Conservation (phyloP, 192 early-diverging fungal species). For the Obelidium mucronatum region DNA sequence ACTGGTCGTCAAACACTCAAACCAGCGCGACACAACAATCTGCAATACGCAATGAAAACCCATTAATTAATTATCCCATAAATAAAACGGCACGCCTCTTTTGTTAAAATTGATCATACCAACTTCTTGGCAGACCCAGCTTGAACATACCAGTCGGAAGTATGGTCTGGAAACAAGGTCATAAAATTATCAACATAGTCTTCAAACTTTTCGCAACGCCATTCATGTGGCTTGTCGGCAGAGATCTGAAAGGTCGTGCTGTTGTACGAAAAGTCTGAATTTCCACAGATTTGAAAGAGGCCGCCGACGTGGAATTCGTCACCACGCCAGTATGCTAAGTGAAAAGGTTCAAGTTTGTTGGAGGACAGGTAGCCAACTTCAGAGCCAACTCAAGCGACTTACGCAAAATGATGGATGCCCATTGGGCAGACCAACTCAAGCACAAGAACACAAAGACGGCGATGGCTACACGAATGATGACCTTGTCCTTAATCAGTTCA, state of each 20-base stretch:
- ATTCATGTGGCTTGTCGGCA: neutral
- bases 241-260: neutral
- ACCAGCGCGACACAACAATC: neutral
- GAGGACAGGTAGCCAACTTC: neutral
- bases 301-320: constrained; percentile 25
- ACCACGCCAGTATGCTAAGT: constrained; percentile 19
- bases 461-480: neutral
- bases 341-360: neutral
- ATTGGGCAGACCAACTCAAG: neutral
- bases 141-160: neutral
- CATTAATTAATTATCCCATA: too few relatives aligned
- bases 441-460: neutral
- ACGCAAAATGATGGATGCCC: constrained; percentile 3
- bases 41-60: too few relatives aligned
- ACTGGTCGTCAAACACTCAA: too few relatives aligned
- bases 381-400: too few relatives aligned
- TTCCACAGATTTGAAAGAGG: constrained; percentile 29
- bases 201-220: neutral
- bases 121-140: neutral
- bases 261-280: neutral
- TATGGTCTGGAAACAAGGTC: neutral
- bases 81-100: too few relatives aligned
- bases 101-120: too few relatives aligned
- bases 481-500: neutral
- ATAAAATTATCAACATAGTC: neutral